These are phyloP conservation scores for Chlamydomonas reinhardtii DNA, from an alignment of 163 green algal species.

Conservation along the genomic window DNA sequence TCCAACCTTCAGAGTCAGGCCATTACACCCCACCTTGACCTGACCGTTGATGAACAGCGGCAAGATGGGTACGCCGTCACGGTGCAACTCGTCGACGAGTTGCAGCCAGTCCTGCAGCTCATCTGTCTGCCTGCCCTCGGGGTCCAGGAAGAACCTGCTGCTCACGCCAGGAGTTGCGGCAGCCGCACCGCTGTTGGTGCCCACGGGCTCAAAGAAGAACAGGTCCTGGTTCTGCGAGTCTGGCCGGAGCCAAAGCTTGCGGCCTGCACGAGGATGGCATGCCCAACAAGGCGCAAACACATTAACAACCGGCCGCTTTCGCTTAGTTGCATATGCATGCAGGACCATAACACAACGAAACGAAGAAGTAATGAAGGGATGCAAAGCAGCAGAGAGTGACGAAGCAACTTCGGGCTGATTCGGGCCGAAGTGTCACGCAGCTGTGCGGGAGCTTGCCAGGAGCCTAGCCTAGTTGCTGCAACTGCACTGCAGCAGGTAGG, in stretches of 20 bases:
- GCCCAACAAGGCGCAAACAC: slow-evolving; percentile 22
- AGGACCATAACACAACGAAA: slow-evolving; percentile 18
- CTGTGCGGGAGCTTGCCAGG: too few relatives aligned
- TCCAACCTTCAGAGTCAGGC: too few relatives aligned
- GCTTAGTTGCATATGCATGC: slow-evolving; percentile 8
- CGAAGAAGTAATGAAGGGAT: too few relatives aligned
- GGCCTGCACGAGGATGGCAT: slow-evolving; percentile 24
- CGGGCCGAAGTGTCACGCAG: too few relatives aligned
- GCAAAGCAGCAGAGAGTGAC: too few relatives aligned
- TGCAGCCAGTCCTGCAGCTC: slow-evolving; percentile 7
- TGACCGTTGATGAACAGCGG: slow-evolving; percentile 27
- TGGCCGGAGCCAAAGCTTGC: slow-evolving; percentile 30
- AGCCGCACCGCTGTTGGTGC: not conserved
- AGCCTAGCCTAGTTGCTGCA: too few relatives aligned
- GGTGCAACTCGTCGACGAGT: slow-evolving; percentile 11
- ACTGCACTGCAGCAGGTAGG: too few relatives aligned
- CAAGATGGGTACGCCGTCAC: not conserved
- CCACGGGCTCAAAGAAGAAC: too few relatives aligned
- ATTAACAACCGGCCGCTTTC: not conserved
- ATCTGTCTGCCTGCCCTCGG: slow-evolving; percentile 1
- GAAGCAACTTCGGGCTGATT: too few relatives aligned
- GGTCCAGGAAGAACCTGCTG: slow-evolving; percentile 24
- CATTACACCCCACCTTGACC: not conserved
- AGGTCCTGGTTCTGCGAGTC: slow-evolving; percentile 3
- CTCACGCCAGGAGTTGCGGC: slow-evolving; percentile 7